Base-by-base conservation (phyloP, 352 stramenopile species). In the Globisporangium rhizosaccharum region DNA sequence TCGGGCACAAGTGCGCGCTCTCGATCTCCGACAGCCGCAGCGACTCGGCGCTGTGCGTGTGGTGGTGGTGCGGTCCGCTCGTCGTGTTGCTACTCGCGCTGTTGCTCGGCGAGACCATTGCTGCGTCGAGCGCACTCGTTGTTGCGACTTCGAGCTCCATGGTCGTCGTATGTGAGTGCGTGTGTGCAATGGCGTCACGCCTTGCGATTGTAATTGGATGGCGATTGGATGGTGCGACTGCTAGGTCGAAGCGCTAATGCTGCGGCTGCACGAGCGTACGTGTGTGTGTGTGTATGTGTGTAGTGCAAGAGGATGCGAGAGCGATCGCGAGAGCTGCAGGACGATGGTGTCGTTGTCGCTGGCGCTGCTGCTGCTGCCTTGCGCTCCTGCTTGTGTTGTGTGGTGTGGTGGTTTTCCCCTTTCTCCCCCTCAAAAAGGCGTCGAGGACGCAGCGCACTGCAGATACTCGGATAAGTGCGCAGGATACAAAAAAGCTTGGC, bases 21-120 rank as follows among this genome's bases (percentile, higher is more conserved):
- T 92, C 83, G 58, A 92, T 90, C 68, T 92, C 83, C 46, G 83
- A 89, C 63, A 92, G 71, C 28, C 82, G 82, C 33, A 91, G 68
- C 48, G 75, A 72, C 39, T 88, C 77, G 25, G 18, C 15, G 18
- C 20, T 23, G 44, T 49, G 44, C 15, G 9, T 11, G 44, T 28
- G 33, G 14, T 20, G 18, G 14, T 60, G 44, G 42, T 46, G 46
- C 6, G 25, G 47, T 33, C 25, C 39, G 26, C 66, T 72, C 39
- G 57, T 63, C 47, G 58, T 70, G 6, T 45, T 59, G 25, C 20
- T 45, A 9, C 42, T 59, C 28, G 28, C 28, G 37, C 66, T 76
- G 51, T 71, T 77, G 26, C 63, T 82, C 37, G 77, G 77, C 53
- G 80, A 87, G 56, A 68, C 61, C 80, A 90, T 90, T 18, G 76